These are phyloP conservation scores for Nigrospora osmanthi DNA, from an alignment of 2,329 filamentous ascomycete species.

Conservation along the genomic window DNA sequence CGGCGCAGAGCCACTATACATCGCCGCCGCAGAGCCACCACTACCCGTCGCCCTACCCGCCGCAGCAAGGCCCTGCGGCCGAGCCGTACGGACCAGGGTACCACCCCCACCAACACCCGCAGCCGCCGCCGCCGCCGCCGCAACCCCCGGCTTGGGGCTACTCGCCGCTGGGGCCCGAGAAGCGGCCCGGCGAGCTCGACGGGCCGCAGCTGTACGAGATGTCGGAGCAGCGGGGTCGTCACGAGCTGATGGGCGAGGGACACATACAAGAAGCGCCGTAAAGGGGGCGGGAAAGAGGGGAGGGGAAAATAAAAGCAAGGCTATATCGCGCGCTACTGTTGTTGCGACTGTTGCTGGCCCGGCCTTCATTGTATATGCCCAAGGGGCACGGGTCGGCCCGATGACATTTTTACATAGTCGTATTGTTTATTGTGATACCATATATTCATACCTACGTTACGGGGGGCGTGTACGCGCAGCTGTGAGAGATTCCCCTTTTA, in stretches of 20 bases:
- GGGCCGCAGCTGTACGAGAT: slow-evolving; percentile 21
- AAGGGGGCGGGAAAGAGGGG: no score
- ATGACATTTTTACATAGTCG: no score
- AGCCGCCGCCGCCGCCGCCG: slow-evolving; percentile 1
- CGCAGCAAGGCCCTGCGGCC: no score
- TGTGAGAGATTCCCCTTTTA: no score
- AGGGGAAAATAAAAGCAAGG: no score
- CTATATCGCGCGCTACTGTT: background rate
- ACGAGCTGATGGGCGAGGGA: slow-evolving; percentile 27
- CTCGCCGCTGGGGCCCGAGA: background rate
- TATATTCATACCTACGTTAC: no score
- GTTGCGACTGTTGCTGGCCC: slow-evolving; percentile 1
- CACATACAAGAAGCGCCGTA: slow-evolving; percentile 17
- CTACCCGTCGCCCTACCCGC: background rate
- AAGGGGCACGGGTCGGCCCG: no score
- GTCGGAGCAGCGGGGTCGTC: slow-evolving; percentile 17
- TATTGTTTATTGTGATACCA: no score
- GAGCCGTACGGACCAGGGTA: slow-evolving; percentile 1
- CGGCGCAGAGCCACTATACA: background rate
- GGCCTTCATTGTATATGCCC: no score
- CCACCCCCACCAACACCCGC: no score
- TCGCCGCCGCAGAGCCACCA: background rate
- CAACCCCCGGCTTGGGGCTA: background rate
- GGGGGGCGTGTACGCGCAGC: no score
- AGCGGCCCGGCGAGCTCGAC: slow-evolving; percentile 16